Conservation (phyloP, 352 stramenopile species). For the Pythium sukuiense region DNA sequence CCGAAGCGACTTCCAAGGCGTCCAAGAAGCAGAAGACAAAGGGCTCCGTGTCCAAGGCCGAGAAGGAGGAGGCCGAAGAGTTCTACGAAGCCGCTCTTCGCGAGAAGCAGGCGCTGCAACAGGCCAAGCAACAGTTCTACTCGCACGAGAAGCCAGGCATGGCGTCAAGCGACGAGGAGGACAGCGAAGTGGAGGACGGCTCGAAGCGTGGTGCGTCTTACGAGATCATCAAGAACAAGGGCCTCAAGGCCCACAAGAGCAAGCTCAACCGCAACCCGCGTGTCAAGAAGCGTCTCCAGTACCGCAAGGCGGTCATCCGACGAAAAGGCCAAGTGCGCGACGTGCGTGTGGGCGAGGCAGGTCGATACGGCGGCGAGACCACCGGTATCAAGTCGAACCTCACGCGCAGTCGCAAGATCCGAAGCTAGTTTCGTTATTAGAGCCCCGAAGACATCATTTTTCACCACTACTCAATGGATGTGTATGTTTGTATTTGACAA, state of each 20-base stretch:
- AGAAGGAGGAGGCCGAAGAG: conserved; percentile 56
- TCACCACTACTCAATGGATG: conserved; percentile 13
- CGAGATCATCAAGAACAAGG: conserved; percentile 98
- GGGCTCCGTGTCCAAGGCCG: conserved; percentile 35
- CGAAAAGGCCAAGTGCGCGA: conserved; percentile 97
- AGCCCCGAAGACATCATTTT: conserved; percentile 5
- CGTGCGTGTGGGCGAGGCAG: conserved; percentile 81
- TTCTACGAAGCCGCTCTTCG: conserved; percentile 73
- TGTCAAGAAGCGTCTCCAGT: conserved; percentile 98
- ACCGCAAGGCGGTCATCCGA: conserved; percentile 96
- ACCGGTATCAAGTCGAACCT: conserved; percentile 91
- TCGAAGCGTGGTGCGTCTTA: conserved; percentile 92
- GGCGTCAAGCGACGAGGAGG: conserved; percentile 41
- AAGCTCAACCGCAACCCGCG: conserved; percentile 99
- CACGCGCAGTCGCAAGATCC: conserved; percentile 88
- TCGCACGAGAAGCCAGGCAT: conserved; percentile 61
- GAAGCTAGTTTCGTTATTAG: conserved; percentile 51
- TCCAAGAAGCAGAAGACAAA: conserved; percentile 55
- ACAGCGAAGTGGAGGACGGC: conserved; percentile 71
- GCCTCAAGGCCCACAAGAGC: conserved; percentile 96
- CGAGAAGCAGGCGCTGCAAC: conserved; percentile 51
- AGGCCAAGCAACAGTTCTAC: conserved; percentile 82
- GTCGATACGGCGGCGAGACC: conserved; percentile 86
- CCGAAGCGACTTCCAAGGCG: conserved; percentile 4
- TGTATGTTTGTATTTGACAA: conserved; percentile 27